Conservation (phyloP, 495 filamentous ascomycete species). For the Astrothelium subdiscretum region DNA sequence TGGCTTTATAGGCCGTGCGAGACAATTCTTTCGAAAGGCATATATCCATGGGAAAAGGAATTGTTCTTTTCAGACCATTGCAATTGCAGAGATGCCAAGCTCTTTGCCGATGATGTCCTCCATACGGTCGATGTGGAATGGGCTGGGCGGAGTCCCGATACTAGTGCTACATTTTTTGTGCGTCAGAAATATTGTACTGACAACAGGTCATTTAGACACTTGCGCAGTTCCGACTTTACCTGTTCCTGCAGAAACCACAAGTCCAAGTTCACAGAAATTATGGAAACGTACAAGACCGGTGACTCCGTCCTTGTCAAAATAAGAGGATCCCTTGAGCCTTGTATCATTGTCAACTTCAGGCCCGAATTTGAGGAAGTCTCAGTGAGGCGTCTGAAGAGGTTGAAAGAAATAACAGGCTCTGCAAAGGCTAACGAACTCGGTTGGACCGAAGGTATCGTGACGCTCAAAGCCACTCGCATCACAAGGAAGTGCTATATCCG, state of each 20-base stretch:
- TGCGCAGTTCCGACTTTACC: constrained; percentile 34
- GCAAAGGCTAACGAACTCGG: constrained; percentile 55
- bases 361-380: constrained; percentile 26
- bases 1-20: constrained; percentile 64
- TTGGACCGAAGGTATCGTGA: constrained; percentile 38
- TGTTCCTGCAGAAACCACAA: constrained; percentile 22
- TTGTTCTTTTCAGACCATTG: constrained; percentile 70
- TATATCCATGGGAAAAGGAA: constrained; percentile 58
- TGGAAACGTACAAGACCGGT: constrained; percentile 31
- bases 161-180: constrained; percentile 44
- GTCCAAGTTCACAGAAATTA: constrained; percentile 9
- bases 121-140: constrained; percentile 44
- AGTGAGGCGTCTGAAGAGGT: constrained; percentile 36
- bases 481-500: constrained; percentile 46
- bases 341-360: constrained; percentile 38
- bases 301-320: constrained; percentile 43
- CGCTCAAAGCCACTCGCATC: constrained; percentile 31
- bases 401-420: neutral
- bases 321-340: constrained; percentile 36
- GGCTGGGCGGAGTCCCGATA: constrained; percentile 33
- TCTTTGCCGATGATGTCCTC: constrained; percentile 35
- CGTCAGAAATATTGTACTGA: constrained; percentile 52
- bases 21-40: constrained; percentile 49
- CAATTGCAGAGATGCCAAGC: constrained; percentile 42
- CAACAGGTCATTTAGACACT: constrained; percentile 38